Base-by-base conservation (phyloP, 169 alveolate species). In the Plasmodium berghei region DNA sequence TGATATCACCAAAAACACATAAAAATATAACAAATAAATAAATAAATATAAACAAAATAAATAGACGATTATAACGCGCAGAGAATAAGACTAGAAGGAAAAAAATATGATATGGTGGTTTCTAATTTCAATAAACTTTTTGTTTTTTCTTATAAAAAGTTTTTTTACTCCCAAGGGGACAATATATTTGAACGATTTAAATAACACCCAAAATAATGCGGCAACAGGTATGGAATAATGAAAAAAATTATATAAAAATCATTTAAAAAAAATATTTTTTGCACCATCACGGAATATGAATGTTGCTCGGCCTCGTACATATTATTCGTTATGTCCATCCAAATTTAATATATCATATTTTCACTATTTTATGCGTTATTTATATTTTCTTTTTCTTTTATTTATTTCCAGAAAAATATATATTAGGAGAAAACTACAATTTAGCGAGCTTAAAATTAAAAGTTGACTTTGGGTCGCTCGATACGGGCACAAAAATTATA, bases 401-500 rank as follows among this genome's bases (percentile, higher is more conserved):
- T 56, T 45, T 16, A 9, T 58, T 12, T 54, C 1, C 49, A 80
- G 90, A 80, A 24, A 64, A 80, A 16, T 80, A 80, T 55, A 83
- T 92, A 24, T 75, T 71, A 10, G 95, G 95, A 1, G 87, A 73
- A 24, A 75, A 58, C 85, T 77, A 80, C 72, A 88, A 90, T 46
- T 87, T 83, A 52, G 86, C 89, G 26, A 73, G 87, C 14, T 77
- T 73, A 72, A 92, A 92, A 22, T 75, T 93, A 64, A 94, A 93
- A 69, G 87, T 93, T 40, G 96, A 95, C 71, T 95, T 95, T 54
- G 95, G 96, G 9, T 94, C 97, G n/a, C 75, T 92, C 16, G 97
- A 95, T 40, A 94, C 96, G 9, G 97, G 97, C 9, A 93, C 97
- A 6, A 93, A 94, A 71, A 88, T 95, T 45, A 92, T 95, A 46